Percentiles rank a stretch among this genome's conserved stretches.
phyloP scores from a whole-genome alignment of 1,284 basidiomycete species.

The Rhodotorula sp. region DNA sequence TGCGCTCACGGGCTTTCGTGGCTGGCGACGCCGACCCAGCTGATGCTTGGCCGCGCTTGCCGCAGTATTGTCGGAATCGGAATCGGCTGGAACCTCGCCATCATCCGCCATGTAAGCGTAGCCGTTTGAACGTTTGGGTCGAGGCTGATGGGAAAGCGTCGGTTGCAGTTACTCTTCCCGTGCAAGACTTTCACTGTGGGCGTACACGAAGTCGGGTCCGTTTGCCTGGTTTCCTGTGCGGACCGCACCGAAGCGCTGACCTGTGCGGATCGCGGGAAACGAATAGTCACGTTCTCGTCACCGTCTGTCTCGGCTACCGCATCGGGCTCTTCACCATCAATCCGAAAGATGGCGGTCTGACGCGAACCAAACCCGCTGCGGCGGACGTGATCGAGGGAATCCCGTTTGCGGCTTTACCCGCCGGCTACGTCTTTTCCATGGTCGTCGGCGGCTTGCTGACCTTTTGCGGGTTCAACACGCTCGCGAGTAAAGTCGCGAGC shows the following conservation, averaged over 20 bases:
- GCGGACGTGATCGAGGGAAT: constrained; percentile 21
- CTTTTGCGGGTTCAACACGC: constrained; percentile 45
- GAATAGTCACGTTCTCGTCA: constrained; percentile 24
- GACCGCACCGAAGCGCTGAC: not conserved
- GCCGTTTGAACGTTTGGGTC: too few species aligned
- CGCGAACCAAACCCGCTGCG: constrained; percentile 4
- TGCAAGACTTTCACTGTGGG: constrained; percentile 43
- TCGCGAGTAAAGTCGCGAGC: constrained; percentile 44
- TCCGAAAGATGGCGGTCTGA: constrained; percentile 27
- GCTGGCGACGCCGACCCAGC: too few species aligned
- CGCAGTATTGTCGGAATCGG: constrained; percentile 41
- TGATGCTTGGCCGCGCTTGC: not conserved
- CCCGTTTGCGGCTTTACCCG: constrained; percentile 21
- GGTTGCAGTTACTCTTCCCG: constrained; percentile 38
- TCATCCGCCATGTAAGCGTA: constrained; percentile 28
- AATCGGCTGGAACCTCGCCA: constrained; percentile 45
- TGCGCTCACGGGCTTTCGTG: too few species aligned
- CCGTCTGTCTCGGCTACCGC: constrained; percentile 21
- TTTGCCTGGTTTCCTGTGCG: not conserved
- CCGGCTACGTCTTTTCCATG: constrained; percentile 41
- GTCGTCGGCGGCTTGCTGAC: constrained; percentile 42
- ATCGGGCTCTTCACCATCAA: constrained; percentile 27
- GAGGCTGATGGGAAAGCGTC: not conserved
- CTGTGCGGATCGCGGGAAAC: not conserved
- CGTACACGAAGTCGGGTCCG: constrained; percentile 41